Evolutionary conservation across 2,329 filamentous ascomycete genomes (phyloP).

Genomic region (Orbilia quercus): DNA sequence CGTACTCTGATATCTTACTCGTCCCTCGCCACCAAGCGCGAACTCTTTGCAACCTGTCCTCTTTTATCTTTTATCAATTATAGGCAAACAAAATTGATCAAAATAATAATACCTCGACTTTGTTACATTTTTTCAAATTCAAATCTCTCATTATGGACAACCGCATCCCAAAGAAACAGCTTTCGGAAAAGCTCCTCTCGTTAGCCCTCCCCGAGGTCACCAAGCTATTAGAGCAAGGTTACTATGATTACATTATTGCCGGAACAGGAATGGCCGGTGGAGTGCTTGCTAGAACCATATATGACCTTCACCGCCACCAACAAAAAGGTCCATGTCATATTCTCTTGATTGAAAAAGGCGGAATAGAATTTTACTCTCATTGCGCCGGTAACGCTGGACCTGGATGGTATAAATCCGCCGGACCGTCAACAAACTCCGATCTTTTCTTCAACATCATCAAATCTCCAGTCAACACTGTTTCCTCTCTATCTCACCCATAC

Average conservation of each 20-base stretch:
- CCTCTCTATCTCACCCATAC: background rate
- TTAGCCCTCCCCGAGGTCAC: background rate
- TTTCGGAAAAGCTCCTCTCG: background rate
- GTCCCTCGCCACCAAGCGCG: too few species aligned
- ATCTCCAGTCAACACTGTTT: background rate
- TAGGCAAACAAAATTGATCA: too few species aligned
- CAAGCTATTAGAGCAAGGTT: background rate
- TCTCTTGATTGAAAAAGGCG: conserved; percentile 16
- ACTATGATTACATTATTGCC: conserved; percentile 20
- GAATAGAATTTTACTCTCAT: conserved; percentile 8
- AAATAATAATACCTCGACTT: too few species aligned
- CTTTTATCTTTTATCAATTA: too few species aligned
- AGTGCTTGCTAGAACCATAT: background rate
- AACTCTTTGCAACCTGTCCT: too few species aligned
- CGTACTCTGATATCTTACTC: too few species aligned
- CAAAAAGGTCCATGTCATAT: background rate
- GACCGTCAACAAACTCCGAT: conserved; percentile 13
- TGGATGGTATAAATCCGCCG: conserved; percentile 10
- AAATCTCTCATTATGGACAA: too few species aligned
- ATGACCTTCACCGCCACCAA: background rate
- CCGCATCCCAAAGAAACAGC: too few species aligned
- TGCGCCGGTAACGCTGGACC: conserved; percentile 3
- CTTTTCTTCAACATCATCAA: conserved; percentile 1
- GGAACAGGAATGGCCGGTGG: conserved; percentile 25
- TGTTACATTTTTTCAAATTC: too few species aligned